phyloP scores from a whole-genome alignment of 345 rosid species.

The Citrus glauca region DNA sequence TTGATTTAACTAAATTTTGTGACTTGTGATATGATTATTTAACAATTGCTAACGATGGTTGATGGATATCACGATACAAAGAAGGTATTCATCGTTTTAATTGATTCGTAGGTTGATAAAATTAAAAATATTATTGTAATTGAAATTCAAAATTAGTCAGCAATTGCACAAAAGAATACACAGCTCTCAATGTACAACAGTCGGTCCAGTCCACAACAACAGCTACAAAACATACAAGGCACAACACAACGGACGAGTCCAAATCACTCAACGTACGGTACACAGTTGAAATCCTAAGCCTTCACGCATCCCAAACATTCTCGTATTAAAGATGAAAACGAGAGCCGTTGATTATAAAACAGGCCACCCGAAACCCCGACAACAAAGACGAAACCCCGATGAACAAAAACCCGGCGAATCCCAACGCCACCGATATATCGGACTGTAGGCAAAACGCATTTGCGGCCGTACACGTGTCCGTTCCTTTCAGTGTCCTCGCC shows the following conservation, averaged over 20 bases:
- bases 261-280: neutral
- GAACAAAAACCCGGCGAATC: constrained; percentile 79
- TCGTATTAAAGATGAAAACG: constrained; percentile 60
- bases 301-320: constrained; percentile 11
- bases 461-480: constrained; percentile 42
- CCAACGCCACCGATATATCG: constrained; percentile 64
- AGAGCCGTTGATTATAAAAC: constrained; percentile 80
- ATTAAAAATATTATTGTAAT: neutral
- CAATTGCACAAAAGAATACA: neutral
- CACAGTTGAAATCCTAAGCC: neutral
- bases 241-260: neutral
- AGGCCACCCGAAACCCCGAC: constrained; percentile 81
- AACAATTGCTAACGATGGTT: too few species aligned
- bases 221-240: neutral
- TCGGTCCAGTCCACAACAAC: neutral
- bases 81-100: too few species aligned
- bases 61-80: too few species aligned
- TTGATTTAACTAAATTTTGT: too few species aligned
- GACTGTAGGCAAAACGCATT: constrained; percentile 75
- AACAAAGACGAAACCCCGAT: constrained; percentile 63
- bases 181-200: neutral
- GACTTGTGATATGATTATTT: too few species aligned
- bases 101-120: too few species aligned
- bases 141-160: neutral
- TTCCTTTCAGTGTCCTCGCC: constrained; percentile 57